A percentile compares a stretch with the other conserved stretches of the same genome.
These are phyloP conservation scores for Aspergillus ochraceus DNA, from an alignment of 2,329 filamentous ascomycete genomes.

Conservation along the genomic window DNA sequence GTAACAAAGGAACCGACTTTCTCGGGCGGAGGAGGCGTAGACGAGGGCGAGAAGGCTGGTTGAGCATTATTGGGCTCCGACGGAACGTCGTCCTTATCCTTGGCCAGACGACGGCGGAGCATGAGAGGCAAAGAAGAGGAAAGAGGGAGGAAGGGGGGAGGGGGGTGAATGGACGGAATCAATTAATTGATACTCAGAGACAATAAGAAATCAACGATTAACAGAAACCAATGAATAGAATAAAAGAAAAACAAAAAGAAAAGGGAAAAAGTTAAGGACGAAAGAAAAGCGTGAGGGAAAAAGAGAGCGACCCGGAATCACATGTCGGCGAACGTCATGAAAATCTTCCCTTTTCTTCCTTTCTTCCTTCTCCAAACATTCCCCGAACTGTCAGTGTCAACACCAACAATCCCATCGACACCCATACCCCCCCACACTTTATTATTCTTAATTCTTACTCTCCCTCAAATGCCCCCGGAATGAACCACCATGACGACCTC, in stretches of 20 bases:
- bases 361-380: background rate
- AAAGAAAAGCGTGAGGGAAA: background rate
- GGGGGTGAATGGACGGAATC: background rate
- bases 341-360: constrained; percentile 2
- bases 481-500: constrained; percentile 29
- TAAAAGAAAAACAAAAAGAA: background rate
- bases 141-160: constrained; percentile 3
- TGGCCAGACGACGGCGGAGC: constrained; percentile 44
- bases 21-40: background rate
- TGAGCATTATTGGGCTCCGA: constrained; percentile 3
- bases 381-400: background rate
- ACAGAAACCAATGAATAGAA: background rate
- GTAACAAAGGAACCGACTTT: constrained; percentile 32
- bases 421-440: background rate
- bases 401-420: background rate
- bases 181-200: background rate
- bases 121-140: constrained; percentile 19
- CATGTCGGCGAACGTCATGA: background rate
- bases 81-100: constrained; percentile 35
- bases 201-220: constrained; percentile 4
- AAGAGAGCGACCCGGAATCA: constrained; percentile 1
- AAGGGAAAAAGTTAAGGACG: constrained; percentile 1
- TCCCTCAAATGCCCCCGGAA: constrained; percentile 21
- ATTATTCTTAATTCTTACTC: background rate
- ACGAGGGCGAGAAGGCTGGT: background rate